Percentiles rank a stretch among this genome's conserved stretches.
Conservation (phyloP, 2,329 filamentous ascomycete species). For the Alternaria panax region DNA sequence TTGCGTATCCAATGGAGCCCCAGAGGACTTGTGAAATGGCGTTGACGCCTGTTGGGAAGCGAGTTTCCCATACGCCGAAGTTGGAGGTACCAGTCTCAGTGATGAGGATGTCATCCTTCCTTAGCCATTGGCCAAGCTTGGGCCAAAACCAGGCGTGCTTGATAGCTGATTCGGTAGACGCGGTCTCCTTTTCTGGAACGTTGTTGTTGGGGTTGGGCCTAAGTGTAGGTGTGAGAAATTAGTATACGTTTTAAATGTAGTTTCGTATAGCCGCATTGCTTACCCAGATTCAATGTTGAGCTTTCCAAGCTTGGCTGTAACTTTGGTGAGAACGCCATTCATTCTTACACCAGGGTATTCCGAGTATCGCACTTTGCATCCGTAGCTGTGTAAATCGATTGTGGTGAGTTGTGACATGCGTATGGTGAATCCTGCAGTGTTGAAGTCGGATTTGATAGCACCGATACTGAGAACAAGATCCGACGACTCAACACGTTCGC, state of each 20-base stretch:
- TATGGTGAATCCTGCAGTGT: constrained; percentile 84
- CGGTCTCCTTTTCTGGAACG: constrained; percentile 48
- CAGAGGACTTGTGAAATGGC: constrained; percentile 81
- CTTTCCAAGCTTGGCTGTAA: constrained; percentile 65
- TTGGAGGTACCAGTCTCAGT: constrained; percentile 89
- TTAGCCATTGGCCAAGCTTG: constrained; percentile 74
- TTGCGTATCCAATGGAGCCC: constrained; percentile 71
- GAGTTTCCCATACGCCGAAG: constrained; percentile 87
- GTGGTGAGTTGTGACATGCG: constrained; percentile 77
- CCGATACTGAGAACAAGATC: constrained; percentile 77
- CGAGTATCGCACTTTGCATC: constrained; percentile 76
- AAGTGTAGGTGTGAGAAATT: too few species aligned
- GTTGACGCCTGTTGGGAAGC: constrained; percentile 78
- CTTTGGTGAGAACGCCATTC: constrained; percentile 76
- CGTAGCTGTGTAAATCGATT: constrained; percentile 81
- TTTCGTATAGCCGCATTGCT: too few species aligned
- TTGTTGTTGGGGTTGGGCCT: constrained; percentile 64
- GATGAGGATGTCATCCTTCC: constrained; percentile 76
- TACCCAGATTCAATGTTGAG: constrained; percentile 64
- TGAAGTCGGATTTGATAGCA: constrained; percentile 77
- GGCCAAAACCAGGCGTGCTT: constrained; percentile 82
- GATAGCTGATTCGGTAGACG: constrained; percentile 56
- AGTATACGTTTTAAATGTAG: too few species aligned
- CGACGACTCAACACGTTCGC: constrained; percentile 69
- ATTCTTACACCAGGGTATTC: constrained; percentile 80